Conservation (phyloP, 2,329 filamentous ascomycete species). For the Xylariaceae sp. region DNA sequence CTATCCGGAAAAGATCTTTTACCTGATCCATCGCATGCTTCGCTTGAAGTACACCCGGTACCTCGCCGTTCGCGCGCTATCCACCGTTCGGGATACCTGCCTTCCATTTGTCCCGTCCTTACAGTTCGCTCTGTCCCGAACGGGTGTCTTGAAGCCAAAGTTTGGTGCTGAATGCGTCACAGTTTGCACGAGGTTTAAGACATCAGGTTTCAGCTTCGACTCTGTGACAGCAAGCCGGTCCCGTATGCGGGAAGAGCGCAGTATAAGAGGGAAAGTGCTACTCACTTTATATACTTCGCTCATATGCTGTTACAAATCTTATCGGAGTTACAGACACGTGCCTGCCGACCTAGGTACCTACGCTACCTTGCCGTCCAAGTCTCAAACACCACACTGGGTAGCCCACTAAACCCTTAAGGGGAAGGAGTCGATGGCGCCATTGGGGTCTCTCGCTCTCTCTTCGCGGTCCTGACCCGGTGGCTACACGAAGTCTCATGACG, state of each 20-base stretch:
- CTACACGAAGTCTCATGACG: constrained; percentile 17
- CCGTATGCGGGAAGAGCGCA: too few relatives aligned
- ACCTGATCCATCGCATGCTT: not conserved
- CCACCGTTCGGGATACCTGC: too few relatives aligned
- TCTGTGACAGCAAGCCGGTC: too few relatives aligned
- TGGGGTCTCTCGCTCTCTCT: constrained; percentile 12
- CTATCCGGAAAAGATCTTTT: constrained; percentile 14
- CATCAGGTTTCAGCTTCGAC: too few relatives aligned
- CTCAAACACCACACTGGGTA: constrained; percentile 3
- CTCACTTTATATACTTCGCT: not conserved
- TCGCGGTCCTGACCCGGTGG: not conserved
- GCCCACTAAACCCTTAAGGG: constrained; percentile 19
- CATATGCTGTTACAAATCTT: not conserved
- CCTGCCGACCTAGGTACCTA: not conserved
- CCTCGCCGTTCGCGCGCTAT: too few relatives aligned
- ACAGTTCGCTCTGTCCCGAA: too few relatives aligned
- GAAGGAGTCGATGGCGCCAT: constrained; percentile 27
- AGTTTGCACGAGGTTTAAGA: too few relatives aligned
- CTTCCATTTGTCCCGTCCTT: too few relatives aligned
- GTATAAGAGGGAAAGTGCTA: too few relatives aligned
- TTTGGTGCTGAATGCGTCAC: too few relatives aligned
- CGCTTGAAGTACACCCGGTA: not conserved
- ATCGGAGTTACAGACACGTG: not conserved
- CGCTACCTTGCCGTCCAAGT: not conserved
- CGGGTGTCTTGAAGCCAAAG: too few relatives aligned